Evolutionary conservation across 1,284 basidiomycete genomes (phyloP).

Genomic region (Phellinidium pouzarii): DNA sequence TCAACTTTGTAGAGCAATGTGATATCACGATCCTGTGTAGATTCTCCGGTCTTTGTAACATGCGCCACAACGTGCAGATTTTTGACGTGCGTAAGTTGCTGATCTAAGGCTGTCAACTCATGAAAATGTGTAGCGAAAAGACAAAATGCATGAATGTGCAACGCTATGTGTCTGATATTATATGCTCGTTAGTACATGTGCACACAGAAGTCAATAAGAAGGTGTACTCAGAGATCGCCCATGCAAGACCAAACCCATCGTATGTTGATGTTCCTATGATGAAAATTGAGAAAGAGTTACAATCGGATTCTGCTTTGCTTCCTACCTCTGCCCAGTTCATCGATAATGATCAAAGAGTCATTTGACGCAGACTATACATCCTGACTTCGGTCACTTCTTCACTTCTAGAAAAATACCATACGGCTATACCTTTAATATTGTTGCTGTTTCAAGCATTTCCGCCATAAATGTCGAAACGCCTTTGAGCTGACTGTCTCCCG

Average conservation of each 20-base stretch:
- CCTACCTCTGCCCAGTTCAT: slow-evolving; percentile 89
- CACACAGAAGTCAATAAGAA: slow-evolving; percentile 24
- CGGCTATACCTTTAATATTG: slow-evolving; percentile 75
- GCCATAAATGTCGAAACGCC: slow-evolving; percentile 99
- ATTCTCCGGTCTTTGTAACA: slow-evolving; percentile 57
- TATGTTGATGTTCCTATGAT: slow-evolving; percentile 87
- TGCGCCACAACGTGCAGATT: slow-evolving; percentile 96
- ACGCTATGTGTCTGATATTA: slow-evolving; percentile 76
- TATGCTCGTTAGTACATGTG: background rate
- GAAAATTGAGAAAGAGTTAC: background rate
- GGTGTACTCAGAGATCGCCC: slow-evolving; percentile 92
- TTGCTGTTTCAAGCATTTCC: slow-evolving; percentile 97
- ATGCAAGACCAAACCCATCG: slow-evolving; percentile 97
- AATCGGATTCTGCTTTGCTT: background rate
- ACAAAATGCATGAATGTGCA: slow-evolving; percentile 86
- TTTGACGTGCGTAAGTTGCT: slow-evolving; percentile 82
- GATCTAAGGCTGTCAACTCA: slow-evolving; percentile 88
- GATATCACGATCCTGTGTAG: slow-evolving; percentile 74
- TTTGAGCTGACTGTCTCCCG: slow-evolving; percentile 95
- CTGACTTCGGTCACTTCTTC: slow-evolving; percentile 4
- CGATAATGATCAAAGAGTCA: slow-evolving; percentile 95
- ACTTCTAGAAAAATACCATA: background rate
- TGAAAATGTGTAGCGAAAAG: slow-evolving; percentile 99
- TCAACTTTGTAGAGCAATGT: slow-evolving; percentile 94
- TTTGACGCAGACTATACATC: slow-evolving; percentile 72